phyloP scores from a whole-genome alignment of 257 asterid genomes.

The Nicotiana benthamiana region DNA sequence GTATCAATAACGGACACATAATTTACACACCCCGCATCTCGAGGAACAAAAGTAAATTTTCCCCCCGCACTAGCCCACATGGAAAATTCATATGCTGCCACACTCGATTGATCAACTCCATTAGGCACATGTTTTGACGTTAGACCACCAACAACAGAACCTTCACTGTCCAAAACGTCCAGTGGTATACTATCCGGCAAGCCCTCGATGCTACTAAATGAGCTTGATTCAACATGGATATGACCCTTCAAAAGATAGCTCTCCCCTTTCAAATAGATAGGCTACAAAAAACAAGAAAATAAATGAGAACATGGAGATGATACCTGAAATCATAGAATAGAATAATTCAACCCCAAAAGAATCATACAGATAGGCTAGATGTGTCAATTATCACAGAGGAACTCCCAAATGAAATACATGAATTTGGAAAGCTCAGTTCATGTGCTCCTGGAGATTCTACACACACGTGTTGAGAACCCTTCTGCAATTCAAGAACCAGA shows the following conservation, averaged over 20 bases:
- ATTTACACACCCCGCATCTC: constrained; percentile 57
- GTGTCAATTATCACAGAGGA: constrained; percentile 60
- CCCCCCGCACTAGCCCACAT: constrained; percentile 73
- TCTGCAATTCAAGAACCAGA: constrained; percentile 47
- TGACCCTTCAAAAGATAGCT: constrained; percentile 76
- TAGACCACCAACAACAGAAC: constrained; percentile 43
- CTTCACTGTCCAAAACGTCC: constrained; percentile 51
- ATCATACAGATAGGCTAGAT: constrained; percentile 49
- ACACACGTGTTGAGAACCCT: constrained; percentile 71
- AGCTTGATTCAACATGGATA: constrained; percentile 42
- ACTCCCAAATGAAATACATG: constrained; percentile 85
- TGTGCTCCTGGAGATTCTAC: constrained; percentile 84
- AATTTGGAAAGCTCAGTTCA: constrained; percentile 70
- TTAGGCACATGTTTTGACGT: constrained; percentile 34
- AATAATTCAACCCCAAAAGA: constrained; percentile 9
- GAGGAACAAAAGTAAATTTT: constrained; percentile 60
- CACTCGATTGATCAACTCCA: constrained; percentile 37
- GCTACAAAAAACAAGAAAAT: constrained; percentile 44
- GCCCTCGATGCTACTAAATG: constrained; percentile 16
- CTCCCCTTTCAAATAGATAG: constrained; percentile 74
- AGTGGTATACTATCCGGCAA: constrained; percentile 54
- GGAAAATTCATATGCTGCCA: constrained; percentile 57
- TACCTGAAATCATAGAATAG: constrained; percentile 2
- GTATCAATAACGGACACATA: constrained; percentile 4
- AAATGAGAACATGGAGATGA: constrained; percentile 6